Evolutionary conservation across 202 grass and related monocot species (phyloP).

Genomic region (Zizania palustris): DNA sequence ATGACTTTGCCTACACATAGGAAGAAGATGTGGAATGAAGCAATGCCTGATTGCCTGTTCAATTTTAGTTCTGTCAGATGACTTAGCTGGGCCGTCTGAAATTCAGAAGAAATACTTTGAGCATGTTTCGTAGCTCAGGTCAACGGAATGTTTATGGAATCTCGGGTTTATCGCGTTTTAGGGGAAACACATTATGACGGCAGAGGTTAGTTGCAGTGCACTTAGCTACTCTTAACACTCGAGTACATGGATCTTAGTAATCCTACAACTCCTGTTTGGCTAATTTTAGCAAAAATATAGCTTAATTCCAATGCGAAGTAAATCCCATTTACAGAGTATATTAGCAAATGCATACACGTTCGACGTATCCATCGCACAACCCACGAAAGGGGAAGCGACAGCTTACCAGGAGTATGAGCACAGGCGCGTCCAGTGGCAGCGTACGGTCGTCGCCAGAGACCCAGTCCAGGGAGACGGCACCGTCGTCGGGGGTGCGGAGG

Average conservation of each 20-base stretch:
- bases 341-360: neutral
- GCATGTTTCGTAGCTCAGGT: neutral
- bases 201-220: slow-evolving; percentile 9
- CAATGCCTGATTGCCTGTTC: too few relatives aligned
- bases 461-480: slow-evolving; percentile 85
- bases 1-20: neutral
- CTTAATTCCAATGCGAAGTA: neutral
- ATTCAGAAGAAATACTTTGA: neutral
- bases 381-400: slow-evolving; percentile 8
- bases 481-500: slow-evolving; percentile 73
- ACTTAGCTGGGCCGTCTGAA: neutral
- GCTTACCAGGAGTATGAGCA: slow-evolving; percentile 83
- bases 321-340: neutral
- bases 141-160: neutral
- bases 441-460: slow-evolving; percentile 64
- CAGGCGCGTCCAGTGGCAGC: slow-evolving; percentile 61
- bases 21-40: neutral
- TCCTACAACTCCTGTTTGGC: neutral
- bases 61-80: neutral
- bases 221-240: slow-evolving; percentile 5
- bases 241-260: neutral
- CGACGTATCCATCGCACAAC: neutral
- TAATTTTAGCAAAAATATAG: neutral
- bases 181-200: neutral
- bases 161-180: neutral